Evolutionary conservation across 2,329 filamentous ascomycete genomes (phyloP), one percentile per base, ranked within the genome.

Genomic region (Alternaria burnsii): DNA sequence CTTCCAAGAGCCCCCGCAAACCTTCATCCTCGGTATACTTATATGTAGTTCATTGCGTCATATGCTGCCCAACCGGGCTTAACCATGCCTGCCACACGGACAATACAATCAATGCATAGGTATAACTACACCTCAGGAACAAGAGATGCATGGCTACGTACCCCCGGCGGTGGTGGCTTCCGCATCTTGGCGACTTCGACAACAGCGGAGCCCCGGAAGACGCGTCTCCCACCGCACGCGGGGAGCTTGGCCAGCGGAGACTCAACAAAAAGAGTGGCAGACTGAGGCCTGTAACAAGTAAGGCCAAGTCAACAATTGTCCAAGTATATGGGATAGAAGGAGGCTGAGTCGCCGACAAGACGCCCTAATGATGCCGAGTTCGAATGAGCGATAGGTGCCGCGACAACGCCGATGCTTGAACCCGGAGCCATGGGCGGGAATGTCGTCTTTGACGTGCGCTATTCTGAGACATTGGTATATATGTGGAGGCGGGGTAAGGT

Each of bases 331-430:
- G 26, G 44, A 50, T 32, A 38, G 10, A 24, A 26, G 14, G 44
- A 40, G 52, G 57, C 57, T 56, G 53, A 56, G 57, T 46, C 57
- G n/a, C 26, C 40, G 40, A 56, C 40, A 56, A 50, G 57, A 44
- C 28, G 30, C 40, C 40, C 52, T 51, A 59, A 26, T n/a, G 8
- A 9, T 42, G 40, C 44, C 52, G 30, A 46, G 46, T 46, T 50
- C 52, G 38, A 52, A 46, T 56, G 52, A 44, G 46, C 52, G 24
- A 56, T 46, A 16, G 26, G 20, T 40, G 57, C 52, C 52, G 46
- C 46, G 44, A 40, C 30, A 14, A 28, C 38, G 40, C 46, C 46
- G 38, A 56, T 56, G 52, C 50, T 41, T 56, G 57, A 51, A 41
- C 32, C 28, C 53, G 40, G 42, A 54, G 40, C 28, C 46, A 26